Base-by-base conservation (phyloP, 768 basidiomycete genomes). In the Macrolepiota fuliginosa region DNA sequence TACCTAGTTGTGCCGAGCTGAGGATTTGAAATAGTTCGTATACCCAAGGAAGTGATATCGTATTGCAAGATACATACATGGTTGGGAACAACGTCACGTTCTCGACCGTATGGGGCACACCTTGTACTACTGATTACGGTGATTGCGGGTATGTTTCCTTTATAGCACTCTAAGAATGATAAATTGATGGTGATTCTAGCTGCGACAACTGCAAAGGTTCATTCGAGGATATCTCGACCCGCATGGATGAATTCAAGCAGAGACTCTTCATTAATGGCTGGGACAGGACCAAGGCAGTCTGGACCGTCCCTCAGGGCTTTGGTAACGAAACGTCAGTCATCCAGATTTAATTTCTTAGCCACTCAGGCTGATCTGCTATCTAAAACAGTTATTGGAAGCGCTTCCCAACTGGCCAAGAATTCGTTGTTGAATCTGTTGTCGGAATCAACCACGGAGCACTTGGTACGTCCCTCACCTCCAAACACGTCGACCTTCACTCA, bases 221-320 rank as follows among this genome's bases (percentile, higher is more conserved):
- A n/a, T 89, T 90, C 65, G 81, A 85, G 62, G 90, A 92, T 67
- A 85, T 92, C 56, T 81, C 85, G 11, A 78, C 76, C 0, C 78
- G 90, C 35, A 84, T 91, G 77, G 85, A 89, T 54, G 80, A 87
- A 61, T 91, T 87, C 73, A 73, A 73, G 52, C 74, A 85, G 53
- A 78, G 89, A 22, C 66, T 88, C 15, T 81, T 83, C 62, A 77
- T 82, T 52, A 81, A 87, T 63, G 89, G 88, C 1, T 89, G 89
- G 85, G 85, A 87, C 64, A 75, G 83, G 11, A 83, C 80, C 4
- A 87, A 89, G 69, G 82, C 87, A 1, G 79, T 91, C 0, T 92
- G 91, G 92, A 85, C 86, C 1, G 91, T 92, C 1, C 89, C 90
- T 0, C 91, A 93, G 71, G 90, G 81, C 0, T 93, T 93, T 68